Evolutionary conservation across 805 yeast species (phyloP).

Genomic region (Starmerella cellae): DNA sequence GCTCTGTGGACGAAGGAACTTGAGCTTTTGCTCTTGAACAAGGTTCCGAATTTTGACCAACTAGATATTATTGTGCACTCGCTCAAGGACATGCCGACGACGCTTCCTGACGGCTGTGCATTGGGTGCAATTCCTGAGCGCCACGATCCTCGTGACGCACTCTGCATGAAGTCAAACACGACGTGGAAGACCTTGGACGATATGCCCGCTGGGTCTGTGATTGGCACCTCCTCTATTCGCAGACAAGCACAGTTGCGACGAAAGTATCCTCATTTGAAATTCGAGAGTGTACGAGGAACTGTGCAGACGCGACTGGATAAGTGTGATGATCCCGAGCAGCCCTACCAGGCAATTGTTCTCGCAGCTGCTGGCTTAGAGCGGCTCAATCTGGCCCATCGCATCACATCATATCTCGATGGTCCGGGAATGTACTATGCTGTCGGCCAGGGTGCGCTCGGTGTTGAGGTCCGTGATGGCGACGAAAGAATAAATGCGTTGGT

Average conservation of each 20-base stretch:
- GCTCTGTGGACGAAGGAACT: constrained; percentile 93
- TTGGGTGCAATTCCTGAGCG: constrained; percentile 76
- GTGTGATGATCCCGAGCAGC: constrained; percentile 56
- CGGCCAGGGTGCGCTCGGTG: constrained; percentile 97
- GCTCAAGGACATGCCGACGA: constrained; percentile 81
- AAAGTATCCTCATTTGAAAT: constrained; percentile 59
- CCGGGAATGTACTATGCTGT: constrained; percentile 90
- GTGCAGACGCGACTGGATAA: constrained; percentile 67
- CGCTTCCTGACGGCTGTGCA: constrained; percentile 77
- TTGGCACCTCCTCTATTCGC: constrained; percentile 90
- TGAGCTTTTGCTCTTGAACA: constrained; percentile 55
- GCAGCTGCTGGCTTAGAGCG: constrained; percentile 89
- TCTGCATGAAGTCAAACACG: constrained; percentile 57
- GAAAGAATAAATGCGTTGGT: constrained; percentile 44
- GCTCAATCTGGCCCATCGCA: constrained; percentile 56
- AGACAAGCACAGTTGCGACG: constrained; percentile 82
- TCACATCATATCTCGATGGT: constrained; percentile 54
- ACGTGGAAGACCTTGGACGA: constrained; percentile 53
- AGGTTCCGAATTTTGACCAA: constrained; percentile 49
- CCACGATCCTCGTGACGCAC: constrained; percentile 88
- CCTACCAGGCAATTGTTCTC: constrained; percentile 60
- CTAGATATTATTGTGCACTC: constrained; percentile 88
- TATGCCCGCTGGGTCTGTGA: constrained; percentile 70
- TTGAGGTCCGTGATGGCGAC: constrained; percentile 73
- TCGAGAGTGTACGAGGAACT: constrained; percentile 79